Evolutionary conservation across 495 filamentous ascomycete genomes (phyloP).

Genomic region (Podospora pseudopauciseta): DNA sequence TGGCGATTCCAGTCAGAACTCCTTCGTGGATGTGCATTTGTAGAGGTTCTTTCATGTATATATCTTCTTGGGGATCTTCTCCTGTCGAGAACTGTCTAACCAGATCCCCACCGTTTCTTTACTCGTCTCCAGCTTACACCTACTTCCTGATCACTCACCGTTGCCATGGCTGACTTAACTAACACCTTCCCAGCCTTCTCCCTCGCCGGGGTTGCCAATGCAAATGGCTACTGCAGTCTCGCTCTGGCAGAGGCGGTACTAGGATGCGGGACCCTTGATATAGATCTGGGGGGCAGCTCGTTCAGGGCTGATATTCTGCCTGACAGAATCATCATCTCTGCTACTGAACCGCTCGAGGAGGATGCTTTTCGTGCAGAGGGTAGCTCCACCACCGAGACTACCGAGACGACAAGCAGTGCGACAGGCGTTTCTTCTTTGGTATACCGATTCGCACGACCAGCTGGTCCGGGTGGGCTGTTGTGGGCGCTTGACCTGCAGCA

Average conservation of each 20-base stretch:
- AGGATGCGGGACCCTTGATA: not conserved
- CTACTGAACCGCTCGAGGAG: not conserved
- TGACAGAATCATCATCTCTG: not conserved
- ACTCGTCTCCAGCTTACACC: not conserved
- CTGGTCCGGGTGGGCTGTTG: not conserved
- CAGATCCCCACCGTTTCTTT: not conserved
- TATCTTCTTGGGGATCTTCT: not conserved
- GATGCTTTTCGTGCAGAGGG: not conserved
- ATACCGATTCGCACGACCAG: not conserved
- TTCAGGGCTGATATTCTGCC: not conserved
- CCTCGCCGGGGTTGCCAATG: not conserved
- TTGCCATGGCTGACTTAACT: not conserved
- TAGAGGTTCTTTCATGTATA: not conserved
- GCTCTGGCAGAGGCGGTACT: not conserved
- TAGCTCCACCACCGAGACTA: not conserved
- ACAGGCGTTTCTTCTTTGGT: not conserved
- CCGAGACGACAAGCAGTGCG: not conserved
- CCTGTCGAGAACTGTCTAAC: not conserved
- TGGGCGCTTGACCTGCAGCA: not conserved
- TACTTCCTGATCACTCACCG: not conserved
- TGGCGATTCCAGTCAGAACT: not conserved
- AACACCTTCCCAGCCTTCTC: not conserved
- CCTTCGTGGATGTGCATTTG: not conserved
- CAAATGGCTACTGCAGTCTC: not conserved
- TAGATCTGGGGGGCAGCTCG: not conserved